phyloP scores from a whole-genome alignment of 164 flowering plant species.

The Dillenia suffruticosa region DNA sequence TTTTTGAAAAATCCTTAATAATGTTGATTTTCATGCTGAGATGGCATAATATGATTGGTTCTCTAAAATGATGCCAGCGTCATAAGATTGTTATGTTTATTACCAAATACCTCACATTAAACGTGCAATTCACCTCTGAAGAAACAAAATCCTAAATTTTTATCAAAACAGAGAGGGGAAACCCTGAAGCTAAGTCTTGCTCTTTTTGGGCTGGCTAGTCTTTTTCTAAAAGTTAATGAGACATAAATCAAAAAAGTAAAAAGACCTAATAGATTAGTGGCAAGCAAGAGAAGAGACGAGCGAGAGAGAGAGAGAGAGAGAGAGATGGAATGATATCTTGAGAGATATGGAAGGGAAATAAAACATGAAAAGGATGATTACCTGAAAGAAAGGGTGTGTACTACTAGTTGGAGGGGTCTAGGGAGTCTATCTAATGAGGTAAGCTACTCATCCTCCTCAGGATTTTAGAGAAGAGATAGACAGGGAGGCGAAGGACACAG shows the following conservation, averaged over 20 bases:
- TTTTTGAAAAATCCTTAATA: too few species aligned
- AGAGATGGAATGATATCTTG: conserved; percentile 17
- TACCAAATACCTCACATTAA: too few species aligned
- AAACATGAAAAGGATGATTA: conserved; percentile 25
- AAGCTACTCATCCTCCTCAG: conserved; percentile 14
- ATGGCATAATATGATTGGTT: too few species aligned
- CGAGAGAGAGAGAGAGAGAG: conserved; percentile 22
- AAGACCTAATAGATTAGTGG: conserved; percentile 1
- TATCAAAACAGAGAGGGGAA: not conserved
- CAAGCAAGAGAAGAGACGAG: conserved; percentile 11
- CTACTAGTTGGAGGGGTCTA: conserved; percentile 23
- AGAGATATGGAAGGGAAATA: conserved; percentile 31
- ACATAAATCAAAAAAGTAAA: conserved; percentile 6
- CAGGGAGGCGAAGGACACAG: not conserved
- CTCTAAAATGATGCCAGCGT: too few species aligned
- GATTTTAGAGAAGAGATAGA: conserved; percentile 16
- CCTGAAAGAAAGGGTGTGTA: conserved; percentile 39
- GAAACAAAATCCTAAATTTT: too few species aligned
- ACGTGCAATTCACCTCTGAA: too few species aligned
- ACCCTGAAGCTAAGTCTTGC: conserved; percentile 16
- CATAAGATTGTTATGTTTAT: too few species aligned
- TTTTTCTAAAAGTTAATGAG: conserved; percentile 8
- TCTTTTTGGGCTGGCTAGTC: conserved; percentile 13
- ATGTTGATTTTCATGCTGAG: too few species aligned
- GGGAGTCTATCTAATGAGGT: conserved; percentile 23